Evolutionary conservation across 2,329 filamentous ascomycete species (phyloP), one percentile per base, ranked within the genome.

Genomic region (Ophiocordyceps robertsii): DNA sequence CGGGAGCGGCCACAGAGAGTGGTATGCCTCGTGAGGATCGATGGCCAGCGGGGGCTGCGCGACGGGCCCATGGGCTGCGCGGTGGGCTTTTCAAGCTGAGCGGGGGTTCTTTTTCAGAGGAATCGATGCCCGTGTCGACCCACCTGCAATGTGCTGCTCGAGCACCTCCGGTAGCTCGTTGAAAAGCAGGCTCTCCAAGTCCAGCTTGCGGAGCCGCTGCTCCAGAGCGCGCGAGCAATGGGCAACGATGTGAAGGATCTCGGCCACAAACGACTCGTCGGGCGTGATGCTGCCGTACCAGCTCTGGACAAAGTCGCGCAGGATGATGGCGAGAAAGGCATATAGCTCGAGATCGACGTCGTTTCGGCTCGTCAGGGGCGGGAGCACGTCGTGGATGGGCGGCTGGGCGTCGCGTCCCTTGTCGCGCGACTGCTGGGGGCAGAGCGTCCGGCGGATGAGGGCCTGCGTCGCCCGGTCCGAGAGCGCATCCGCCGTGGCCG

Each of bases 241-340:
- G 35, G 90, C 92, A 54, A 96, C 84, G 50, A 95, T 81, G 56
- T 87, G 85, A 42, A 96, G 72, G 44, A 95, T 75, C 65, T 95
- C 89, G 51, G 83, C 81, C 46, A 92, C 80, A 57, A 98, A 93
- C 12, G 77, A 73, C 57, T 89, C 84, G 62, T 98, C 90, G 4
- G 87, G 78, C 1, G 90, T 95, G 60, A 98, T 92, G 60, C 82
- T 90, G 49, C 71, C 73, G 67, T 98, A 98, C 92, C 92, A 98
- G 29, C 78, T 80, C 60, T 92, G 82, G 32, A 98, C 84, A 59
- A 88, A 95, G 49, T 95, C 88, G 55, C 84, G 80, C 53, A 95
- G 71, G 47, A 96, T 79, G 45, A 96, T 83, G 41, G 92, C 84
- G 46, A 98, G 80, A 46, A 96, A 75, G 27, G 86, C 90, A 59